These are phyloP conservation scores for Candida sakaeoensis DNA, from an alignment of 805 yeast species.

Conservation along the genomic window DNA sequence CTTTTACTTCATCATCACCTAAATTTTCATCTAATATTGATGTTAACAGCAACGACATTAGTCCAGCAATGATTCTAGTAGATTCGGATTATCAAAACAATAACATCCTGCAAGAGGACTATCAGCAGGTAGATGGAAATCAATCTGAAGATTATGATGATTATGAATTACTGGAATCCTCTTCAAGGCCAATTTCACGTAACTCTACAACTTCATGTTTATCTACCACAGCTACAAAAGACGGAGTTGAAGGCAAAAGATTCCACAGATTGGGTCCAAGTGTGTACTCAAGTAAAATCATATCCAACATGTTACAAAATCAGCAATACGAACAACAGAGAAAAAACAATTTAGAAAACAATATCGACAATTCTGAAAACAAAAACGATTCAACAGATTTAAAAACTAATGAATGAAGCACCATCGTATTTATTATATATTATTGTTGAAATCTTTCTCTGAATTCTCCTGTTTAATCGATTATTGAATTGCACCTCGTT, in stretches of 20 bases:
- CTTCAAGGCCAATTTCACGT: slow-evolving; percentile 58
- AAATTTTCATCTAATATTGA: neutral
- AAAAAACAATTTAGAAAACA: neutral
- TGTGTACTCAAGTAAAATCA: slow-evolving; percentile 29
- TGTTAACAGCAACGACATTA: slow-evolving; percentile 14
- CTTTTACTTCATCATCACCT: neutral
- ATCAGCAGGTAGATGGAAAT: too few relatives aligned
- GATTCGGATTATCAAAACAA: slow-evolving; percentile 24
- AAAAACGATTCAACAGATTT: too few relatives aligned
- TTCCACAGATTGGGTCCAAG: slow-evolving; percentile 43
- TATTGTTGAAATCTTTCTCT: too few relatives aligned
- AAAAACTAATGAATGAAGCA: too few relatives aligned
- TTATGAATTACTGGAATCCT: slow-evolving; percentile 17
- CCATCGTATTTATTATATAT: too few relatives aligned
- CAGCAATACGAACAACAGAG: slow-evolving; percentile 11
- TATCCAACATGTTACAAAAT: slow-evolving; percentile 26
- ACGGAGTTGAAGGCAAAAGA: slow-evolving; percentile 65
- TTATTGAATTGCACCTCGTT: too few relatives aligned
- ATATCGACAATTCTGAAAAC: neutral
- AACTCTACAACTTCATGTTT: slow-evolving; percentile 61
- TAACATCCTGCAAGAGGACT: neutral
- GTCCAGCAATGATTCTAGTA: slow-evolving; percentile 23
- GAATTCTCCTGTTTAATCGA: too few relatives aligned
- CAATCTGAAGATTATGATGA: slow-evolving; percentile 1
- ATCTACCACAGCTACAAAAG: slow-evolving; percentile 73